These are phyloP conservation scores for Stenogyne calaminthoides DNA, from an alignment of 305 asterid species.

Conservation along the genomic window DNA sequence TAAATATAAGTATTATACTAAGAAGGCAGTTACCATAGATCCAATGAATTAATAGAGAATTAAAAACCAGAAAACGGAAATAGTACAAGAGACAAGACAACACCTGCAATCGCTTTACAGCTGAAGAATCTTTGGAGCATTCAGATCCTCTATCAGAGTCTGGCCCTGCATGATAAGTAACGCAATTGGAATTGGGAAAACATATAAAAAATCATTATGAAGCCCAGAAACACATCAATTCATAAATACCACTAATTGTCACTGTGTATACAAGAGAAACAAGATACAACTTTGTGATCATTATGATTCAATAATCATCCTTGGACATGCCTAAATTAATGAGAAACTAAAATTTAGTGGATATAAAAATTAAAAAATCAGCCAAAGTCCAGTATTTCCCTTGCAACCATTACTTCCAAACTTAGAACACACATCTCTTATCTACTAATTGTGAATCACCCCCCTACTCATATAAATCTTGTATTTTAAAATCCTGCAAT, in stretches of 20 bases:
- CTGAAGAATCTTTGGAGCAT: constrained; percentile 48
- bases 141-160: constrained; percentile 59
- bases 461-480: too few relatives aligned
- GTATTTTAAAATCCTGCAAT: too few relatives aligned
- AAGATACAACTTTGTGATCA: neutral
- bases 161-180: constrained; percentile 46
- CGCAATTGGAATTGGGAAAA: neutral
- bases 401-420: neutral
- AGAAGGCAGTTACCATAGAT: constrained; percentile 17
- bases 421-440: neutral
- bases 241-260: neutral
- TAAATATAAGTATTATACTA: neutral
- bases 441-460: too few relatives aligned
- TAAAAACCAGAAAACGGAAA: neutral
- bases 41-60: neutral
- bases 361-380: neutral
- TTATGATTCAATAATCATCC: neutral
- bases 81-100: constrained; percentile 16
- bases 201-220: neutral
- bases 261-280: neutral
- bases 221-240: neutral
- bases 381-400: neutral
- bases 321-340: neutral
- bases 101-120: constrained; percentile 42
- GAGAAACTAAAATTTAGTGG: neutral